Evolutionary conservation across 176 grass and related monocot genomes (phyloP).

Genomic region (Guadua angustifolia): DNA sequence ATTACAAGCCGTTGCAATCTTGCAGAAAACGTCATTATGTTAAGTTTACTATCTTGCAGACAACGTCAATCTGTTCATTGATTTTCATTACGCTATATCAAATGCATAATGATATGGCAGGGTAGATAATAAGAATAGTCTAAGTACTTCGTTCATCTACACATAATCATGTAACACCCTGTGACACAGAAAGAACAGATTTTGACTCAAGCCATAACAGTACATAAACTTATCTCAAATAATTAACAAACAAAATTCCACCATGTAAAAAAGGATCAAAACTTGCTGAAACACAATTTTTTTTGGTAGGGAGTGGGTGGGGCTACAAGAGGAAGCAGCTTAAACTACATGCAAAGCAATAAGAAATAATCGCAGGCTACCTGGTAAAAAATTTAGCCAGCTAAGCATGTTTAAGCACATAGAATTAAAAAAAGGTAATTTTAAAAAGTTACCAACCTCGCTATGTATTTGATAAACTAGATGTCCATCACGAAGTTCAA

Average conservation of each 20-base stretch:
- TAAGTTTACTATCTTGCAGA: neutral
- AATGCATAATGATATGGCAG: neutral
- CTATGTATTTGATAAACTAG: conserved; percentile 93
- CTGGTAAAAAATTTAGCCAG: neutral
- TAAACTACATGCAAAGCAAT: conserved; percentile 14
- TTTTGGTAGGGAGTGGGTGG: no score
- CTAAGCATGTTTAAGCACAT: conserved; percentile 22
- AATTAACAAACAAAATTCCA: neutral
- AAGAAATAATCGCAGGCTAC: neutral
- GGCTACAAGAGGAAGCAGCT: neutral
- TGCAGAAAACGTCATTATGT: neutral
- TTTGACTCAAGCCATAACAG: neutral
- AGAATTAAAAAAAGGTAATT: neutral
- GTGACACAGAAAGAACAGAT: neutral
- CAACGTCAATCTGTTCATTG: neutral
- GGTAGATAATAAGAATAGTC: neutral
- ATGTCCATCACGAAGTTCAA: conserved; percentile 88
- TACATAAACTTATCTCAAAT: neutral
- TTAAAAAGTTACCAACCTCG: conserved; percentile 54
- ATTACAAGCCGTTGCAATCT: conserved; percentile 10
- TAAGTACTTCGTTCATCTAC: neutral
- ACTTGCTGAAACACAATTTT: neutral
- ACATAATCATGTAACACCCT: conserved; percentile 1
- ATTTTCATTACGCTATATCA: neutral
- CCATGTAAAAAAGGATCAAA: neutral